Percentiles rank a stretch among this genome's conserved stretches.
Conservation (phyloP, 202 grass and related monocot genomes). For the Panicum hallii region DNA sequence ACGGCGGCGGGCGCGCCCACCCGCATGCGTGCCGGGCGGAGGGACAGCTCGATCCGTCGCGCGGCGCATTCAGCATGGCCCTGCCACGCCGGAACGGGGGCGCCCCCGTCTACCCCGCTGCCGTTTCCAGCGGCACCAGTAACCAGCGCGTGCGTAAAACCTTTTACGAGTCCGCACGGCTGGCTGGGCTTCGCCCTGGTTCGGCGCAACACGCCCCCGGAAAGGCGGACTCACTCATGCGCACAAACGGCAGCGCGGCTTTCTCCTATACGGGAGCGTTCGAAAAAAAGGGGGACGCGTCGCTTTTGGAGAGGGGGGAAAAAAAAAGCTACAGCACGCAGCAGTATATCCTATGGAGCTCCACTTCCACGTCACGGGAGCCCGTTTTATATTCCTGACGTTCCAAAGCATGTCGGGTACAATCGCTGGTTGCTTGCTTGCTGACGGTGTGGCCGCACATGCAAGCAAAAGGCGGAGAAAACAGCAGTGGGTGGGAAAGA, state of each 20-base stretch:
- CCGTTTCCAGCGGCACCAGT: background rate
- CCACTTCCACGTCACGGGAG: conserved; percentile 9
- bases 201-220: too few relatives aligned
- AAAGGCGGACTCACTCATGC: too few relatives aligned
- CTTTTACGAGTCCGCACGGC: too few relatives aligned
- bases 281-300: background rate
- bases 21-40: too few relatives aligned
- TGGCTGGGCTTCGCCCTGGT: too few relatives aligned
- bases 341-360: background rate
- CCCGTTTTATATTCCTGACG: background rate
- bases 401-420: conserved; percentile 19
- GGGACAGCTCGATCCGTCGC: background rate
- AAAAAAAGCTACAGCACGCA: background rate
- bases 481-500: background rate
- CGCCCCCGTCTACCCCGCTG: background rate
- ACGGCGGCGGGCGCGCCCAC: too few relatives aligned
- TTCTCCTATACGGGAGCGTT: too few relatives aligned
- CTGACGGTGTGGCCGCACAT: conserved; percentile 17
- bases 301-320: conserved; percentile 15
- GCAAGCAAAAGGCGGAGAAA: background rate
- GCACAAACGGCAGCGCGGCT: too few relatives aligned
- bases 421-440: conserved; percentile 3
- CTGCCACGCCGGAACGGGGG: background rate
- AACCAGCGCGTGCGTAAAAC: too few relatives aligned
- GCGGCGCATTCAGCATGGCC: background rate